Evolutionary conservation across 306 rosid genomes (phyloP).

Genomic region (Coriaria nepalensis): DNA sequence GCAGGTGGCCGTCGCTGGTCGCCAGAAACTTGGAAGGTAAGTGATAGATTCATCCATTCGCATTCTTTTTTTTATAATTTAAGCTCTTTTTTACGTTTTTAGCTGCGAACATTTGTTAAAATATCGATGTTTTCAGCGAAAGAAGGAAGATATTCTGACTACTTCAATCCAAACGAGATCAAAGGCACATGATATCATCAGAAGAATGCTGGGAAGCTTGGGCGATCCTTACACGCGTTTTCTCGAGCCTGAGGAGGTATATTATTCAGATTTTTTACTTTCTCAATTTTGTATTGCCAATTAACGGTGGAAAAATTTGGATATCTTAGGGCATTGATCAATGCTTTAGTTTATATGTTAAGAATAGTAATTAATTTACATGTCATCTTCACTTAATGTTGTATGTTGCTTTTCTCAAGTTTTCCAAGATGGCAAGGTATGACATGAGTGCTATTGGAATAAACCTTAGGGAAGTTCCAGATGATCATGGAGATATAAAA

Average conservation of each 20-base stretch:
- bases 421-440: slow-evolving; percentile 99
- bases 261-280: background rate
- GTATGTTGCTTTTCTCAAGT: slow-evolving; percentile 35
- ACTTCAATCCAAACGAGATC: slow-evolving; percentile 60
- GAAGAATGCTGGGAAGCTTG: slow-evolving; percentile 68
- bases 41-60: no score
- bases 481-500: slow-evolving; percentile 50
- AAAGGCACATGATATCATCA: slow-evolving; percentile 76
- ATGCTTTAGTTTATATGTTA: background rate
- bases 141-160: slow-evolving; percentile 46
- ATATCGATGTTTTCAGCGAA: slow-evolving; percentile 34
- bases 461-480: slow-evolving; percentile 84
- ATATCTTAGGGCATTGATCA: slow-evolving; percentile 5
- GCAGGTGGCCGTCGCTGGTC: slow-evolving; percentile 56
- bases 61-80: no score
- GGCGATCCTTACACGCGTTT: slow-evolving; percentile 96
- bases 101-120: background rate
- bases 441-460: slow-evolving; percentile 97
- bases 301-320: background rate
- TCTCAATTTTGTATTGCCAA: background rate
- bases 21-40: slow-evolving; percentile 64
- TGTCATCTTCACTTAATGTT: background rate
- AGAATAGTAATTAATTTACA: background rate
- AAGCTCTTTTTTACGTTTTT: background rate
- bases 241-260: slow-evolving; percentile 78